Conservation (phyloP, 345 rosid species). For the Lepidium africanum region DNA sequence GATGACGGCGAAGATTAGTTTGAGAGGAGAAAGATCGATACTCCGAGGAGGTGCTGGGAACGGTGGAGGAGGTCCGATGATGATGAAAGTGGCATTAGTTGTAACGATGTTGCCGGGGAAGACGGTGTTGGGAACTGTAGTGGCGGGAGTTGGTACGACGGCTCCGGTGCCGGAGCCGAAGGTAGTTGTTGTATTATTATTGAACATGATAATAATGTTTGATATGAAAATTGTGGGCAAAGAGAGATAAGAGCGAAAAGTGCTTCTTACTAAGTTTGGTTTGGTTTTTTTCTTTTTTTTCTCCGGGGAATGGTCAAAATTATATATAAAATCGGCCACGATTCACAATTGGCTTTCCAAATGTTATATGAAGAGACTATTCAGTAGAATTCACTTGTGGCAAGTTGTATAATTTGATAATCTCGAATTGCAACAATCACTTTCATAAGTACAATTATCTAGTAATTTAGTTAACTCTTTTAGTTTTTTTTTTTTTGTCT, state of each 20-base stretch:
- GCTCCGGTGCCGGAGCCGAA: not conserved
- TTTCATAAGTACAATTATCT: not conserved
- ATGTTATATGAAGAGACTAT: not conserved
- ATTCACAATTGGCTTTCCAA: not conserved
- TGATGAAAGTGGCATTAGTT: conserved; percentile 20
- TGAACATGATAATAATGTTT: conserved; percentile 13
- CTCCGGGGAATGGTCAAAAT: not conserved
- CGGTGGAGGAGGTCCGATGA: conserved; percentile 42
- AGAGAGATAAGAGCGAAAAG: conserved; percentile 1
- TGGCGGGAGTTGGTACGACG: conserved; percentile 6
- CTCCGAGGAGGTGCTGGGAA: conserved; percentile 47
- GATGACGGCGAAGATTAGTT: conserved; percentile 53
- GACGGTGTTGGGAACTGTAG: conserved; percentile 8
- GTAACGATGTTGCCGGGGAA: conserved; percentile 15
- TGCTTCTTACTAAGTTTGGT: conserved; percentile 14
- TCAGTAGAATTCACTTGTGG: not conserved
- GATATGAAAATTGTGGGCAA: conserved; percentile 2
- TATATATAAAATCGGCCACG: not conserved
- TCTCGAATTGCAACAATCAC: conserved; percentile 10
- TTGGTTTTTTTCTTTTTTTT: not conserved
- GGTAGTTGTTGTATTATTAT: conserved; percentile 10
- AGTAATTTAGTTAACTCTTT: not conserved
- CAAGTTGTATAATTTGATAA: not conserved
- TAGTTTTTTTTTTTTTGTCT: not conserved
- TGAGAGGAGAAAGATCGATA: conserved; percentile 61